Conservation (phyloP, 257 asterid genomes). For the Solanum pennellii region DNA sequence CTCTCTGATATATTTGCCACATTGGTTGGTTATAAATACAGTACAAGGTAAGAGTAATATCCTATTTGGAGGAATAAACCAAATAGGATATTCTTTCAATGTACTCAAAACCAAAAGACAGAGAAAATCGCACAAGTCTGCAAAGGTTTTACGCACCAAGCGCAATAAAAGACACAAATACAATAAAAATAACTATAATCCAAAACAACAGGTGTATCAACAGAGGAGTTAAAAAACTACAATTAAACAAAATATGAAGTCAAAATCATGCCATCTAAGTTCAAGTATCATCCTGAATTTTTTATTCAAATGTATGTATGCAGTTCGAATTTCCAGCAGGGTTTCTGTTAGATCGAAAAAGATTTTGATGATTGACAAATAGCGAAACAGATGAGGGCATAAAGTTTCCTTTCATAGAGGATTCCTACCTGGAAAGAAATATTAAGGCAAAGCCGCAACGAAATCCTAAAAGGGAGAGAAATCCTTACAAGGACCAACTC, state of each 20-base stretch:
- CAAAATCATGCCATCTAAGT: background rate
- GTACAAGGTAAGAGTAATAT: background rate
- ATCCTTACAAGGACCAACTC: no score
- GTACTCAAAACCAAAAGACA: background rate
- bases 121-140: background rate
- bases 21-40: background rate
- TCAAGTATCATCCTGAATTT: background rate
- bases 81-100: background rate
- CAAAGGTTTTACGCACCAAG: background rate
- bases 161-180: background rate
- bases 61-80: background rate
- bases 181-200: background rate
- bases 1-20: background rate
- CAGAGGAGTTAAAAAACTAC: background rate
- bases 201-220: background rate
- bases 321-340: background rate
- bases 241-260: background rate
- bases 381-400: background rate
- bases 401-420: no score
- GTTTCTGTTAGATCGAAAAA: background rate
- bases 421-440: no score
- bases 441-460: no score
- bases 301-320: background rate
- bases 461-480: no score
- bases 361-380: background rate